These are phyloP conservation scores for Rhizopus stolonifer DNA, from an alignment of 371 early-diverging fungal species.

Conservation along the genomic window DNA sequence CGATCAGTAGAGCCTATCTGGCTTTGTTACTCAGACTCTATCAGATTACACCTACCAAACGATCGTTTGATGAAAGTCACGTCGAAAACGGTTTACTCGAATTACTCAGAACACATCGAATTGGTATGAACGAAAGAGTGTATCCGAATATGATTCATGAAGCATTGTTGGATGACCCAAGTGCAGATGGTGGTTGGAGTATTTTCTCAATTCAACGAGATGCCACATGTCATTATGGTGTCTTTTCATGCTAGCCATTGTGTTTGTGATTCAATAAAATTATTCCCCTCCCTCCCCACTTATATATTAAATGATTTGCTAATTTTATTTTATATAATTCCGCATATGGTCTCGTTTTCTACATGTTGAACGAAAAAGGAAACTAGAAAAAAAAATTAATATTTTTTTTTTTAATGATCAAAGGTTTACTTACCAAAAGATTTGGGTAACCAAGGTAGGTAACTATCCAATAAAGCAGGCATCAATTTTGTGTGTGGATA, in stretches of 20 bases:
- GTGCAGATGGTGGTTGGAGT: constrained; percentile 28
- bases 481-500: not conserved
- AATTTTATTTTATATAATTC: too few relatives aligned
- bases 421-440: not conserved
- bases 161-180: constrained; percentile 15
- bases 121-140: constrained; percentile 8
- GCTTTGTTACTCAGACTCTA: constrained; percentile 25
- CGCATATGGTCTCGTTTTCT: too few relatives aligned
- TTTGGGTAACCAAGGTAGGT: not conserved
- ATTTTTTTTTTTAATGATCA: not conserved
- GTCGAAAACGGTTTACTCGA: constrained; percentile 25
- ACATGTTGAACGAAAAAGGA: too few relatives aligned
- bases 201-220: constrained; percentile 26
- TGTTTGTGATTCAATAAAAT: too few relatives aligned
- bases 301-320: too few relatives aligned
- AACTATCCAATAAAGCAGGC: not conserved
- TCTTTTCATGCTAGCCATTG: too few relatives aligned
- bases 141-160: constrained; percentile 19
- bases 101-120: constrained; percentile 17
- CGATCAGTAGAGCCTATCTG: constrained; percentile 22
- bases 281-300: too few relatives aligned
- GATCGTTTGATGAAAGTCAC: constrained; percentile 32
- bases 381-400: not conserved
- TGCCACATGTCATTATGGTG: too few relatives aligned
- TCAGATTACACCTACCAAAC: constrained; percentile 33